phyloP scores from a whole-genome alignment of 2,329 filamentous ascomycete species.

The Fusarium protoensiforme region DNA sequence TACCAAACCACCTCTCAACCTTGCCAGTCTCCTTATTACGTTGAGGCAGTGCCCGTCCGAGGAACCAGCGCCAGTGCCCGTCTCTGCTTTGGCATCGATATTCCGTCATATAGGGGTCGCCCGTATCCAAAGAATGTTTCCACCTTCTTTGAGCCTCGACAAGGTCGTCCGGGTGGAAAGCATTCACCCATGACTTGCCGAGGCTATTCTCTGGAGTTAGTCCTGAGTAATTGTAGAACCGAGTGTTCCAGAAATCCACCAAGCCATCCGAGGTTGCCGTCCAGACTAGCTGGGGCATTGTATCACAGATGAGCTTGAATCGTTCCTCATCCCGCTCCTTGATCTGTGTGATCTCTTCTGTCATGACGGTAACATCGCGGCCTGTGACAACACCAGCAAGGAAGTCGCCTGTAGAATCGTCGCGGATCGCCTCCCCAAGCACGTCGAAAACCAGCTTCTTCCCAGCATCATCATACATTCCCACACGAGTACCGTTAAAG shows the following conservation, averaged over 20 bases:
- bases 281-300: slow-evolving; percentile 79
- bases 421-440: slow-evolving; percentile 73
- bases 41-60: slow-evolving; percentile 77
- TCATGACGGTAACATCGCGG: slow-evolving; percentile 77
- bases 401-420: slow-evolving; percentile 76
- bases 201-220: slow-evolving; percentile 70
- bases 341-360: slow-evolving; percentile 75
- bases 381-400: slow-evolving; percentile 78
- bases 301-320: slow-evolving; percentile 81
- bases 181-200: slow-evolving; percentile 69
- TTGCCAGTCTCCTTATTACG: slow-evolving; percentile 71
- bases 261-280: slow-evolving; percentile 74
- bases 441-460: slow-evolving; percentile 71
- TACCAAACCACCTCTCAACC: slow-evolving; percentile 83
- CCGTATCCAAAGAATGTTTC: slow-evolving; percentile 72
- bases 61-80: slow-evolving; percentile 82
- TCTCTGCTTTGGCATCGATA: slow-evolving; percentile 75
- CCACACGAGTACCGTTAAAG: slow-evolving; percentile 70
- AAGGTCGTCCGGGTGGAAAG: slow-evolving; percentile 79
- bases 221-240: slow-evolving; percentile 86
- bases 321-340: slow-evolving; percentile 77
- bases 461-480: slow-evolving; percentile 66
- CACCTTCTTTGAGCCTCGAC: slow-evolving; percentile 65
- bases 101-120: slow-evolving; percentile 75
- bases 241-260: slow-evolving; percentile 78